These are phyloP conservation scores for Calycina herbarum DNA, from an alignment of 2,329 filamentous ascomycete genomes.

Conservation along the genomic window DNA sequence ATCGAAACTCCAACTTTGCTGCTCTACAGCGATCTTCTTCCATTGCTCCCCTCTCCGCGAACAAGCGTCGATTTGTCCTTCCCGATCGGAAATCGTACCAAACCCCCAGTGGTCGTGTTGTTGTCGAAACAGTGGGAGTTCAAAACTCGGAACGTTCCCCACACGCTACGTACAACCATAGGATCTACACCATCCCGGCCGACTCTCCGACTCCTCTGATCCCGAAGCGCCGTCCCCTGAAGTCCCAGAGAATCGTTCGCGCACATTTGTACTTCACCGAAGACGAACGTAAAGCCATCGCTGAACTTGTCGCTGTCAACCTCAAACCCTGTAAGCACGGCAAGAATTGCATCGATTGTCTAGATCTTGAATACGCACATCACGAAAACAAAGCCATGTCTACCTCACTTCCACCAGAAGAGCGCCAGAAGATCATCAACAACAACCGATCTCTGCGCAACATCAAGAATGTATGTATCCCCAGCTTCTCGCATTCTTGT, in stretches of 20 bases:
- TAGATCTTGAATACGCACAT: conserved; percentile 28
- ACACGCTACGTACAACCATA: conserved; percentile 20
- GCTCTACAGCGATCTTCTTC: background rate
- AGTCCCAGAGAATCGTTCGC: background rate
- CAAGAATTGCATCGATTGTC: conserved; percentile 31
- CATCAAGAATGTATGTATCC: conserved; percentile 38
- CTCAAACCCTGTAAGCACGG: conserved; percentile 18
- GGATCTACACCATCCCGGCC: conserved; percentile 14
- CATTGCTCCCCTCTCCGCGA: background rate
- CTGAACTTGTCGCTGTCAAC: conserved; percentile 18
- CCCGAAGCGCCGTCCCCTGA: conserved; percentile 9
- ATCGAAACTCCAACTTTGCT: background rate
- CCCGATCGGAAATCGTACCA: conserved; percentile 5
- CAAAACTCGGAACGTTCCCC: conserved; percentile 3
- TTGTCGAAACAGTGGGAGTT: conserved; percentile 5
- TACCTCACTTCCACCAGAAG: conserved; percentile 33
- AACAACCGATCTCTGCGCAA: conserved; percentile 38
- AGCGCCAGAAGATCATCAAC: conserved; percentile 37
- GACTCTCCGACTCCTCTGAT: conserved; percentile 1
- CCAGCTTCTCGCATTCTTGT: background rate
- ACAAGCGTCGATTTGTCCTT: background rate
- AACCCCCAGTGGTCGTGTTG: background rate
- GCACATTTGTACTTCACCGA: conserved; percentile 24
- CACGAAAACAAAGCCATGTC: conserved; percentile 32
- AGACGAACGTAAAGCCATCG: conserved; percentile 21